Percentiles rank a stretch among this genome's conserved stretches.
Conservation (phyloP, 768 basidiomycete genomes). For the Cyclocybe cylindracea region DNA sequence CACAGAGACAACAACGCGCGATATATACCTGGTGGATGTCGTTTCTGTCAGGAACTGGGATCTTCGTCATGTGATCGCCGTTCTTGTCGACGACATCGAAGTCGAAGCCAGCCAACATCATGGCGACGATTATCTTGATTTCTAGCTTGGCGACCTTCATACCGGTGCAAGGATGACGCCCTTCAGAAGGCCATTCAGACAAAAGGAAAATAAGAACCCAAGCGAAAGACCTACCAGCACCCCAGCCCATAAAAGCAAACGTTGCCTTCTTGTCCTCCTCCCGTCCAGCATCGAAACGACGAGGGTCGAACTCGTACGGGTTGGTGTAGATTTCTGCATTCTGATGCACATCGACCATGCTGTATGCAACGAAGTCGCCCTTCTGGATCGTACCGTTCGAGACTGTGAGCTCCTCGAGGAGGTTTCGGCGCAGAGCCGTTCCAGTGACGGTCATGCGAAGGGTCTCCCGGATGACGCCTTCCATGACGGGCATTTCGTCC, state of each 20-base stretch:
- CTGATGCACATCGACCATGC: slow-evolving; percentile 32
- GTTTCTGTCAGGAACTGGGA: slow-evolving; percentile 31
- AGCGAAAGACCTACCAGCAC: slow-evolving; percentile 29
- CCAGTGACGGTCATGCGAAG: slow-evolving; percentile 32
- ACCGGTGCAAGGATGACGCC: slow-evolving; percentile 40
- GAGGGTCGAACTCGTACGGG: slow-evolving; percentile 38
- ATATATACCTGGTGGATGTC: slow-evolving; percentile 31
- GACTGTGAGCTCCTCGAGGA: slow-evolving; percentile 28
- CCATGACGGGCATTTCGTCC: slow-evolving; percentile 38
- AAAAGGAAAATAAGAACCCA: background rate
- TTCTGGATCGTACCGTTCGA: slow-evolving; percentile 24
- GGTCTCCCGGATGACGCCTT: slow-evolving; percentile 41
- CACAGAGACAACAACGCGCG: background rate
- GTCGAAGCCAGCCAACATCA: slow-evolving; percentile 34
- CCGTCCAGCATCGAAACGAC: slow-evolving; percentile 27
- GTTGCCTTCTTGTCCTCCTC: slow-evolving; percentile 36
- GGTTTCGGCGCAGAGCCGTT: slow-evolving; percentile 36
- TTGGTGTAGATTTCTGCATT: slow-evolving; percentile 35
- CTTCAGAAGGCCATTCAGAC: slow-evolving; percentile 11
- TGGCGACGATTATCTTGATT: slow-evolving; percentile 34
- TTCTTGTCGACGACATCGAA: slow-evolving; percentile 31
- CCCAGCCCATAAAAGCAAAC: slow-evolving; percentile 39
- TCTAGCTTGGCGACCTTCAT: slow-evolving; percentile 40
- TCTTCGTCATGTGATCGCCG: slow-evolving; percentile 20
- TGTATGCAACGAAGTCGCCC: slow-evolving; percentile 40